These are phyloP conservation scores for Cryphonectria carpinicola DNA, from an alignment of 2,329 filamentous ascomycete species.

Conservation along the genomic window DNA sequence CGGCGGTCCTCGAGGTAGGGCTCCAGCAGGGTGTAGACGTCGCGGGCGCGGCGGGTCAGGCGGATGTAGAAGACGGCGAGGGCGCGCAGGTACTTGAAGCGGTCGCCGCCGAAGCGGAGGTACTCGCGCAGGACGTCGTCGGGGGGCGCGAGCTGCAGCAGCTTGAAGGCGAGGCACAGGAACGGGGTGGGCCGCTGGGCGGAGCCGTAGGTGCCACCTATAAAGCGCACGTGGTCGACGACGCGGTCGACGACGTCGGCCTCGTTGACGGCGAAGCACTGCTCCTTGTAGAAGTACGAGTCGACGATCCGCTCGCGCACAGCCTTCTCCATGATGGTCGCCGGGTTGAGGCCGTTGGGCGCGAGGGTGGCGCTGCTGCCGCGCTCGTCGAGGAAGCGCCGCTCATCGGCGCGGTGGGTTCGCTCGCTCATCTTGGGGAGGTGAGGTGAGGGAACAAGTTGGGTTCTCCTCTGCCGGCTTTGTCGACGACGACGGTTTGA, in stretches of 20 bases:
- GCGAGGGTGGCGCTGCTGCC: slow-evolving; percentile 77
- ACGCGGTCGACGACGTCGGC: slow-evolving; percentile 85
- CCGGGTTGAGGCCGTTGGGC: slow-evolving; percentile 87
- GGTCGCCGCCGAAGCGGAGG: slow-evolving; percentile 72
- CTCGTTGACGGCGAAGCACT: slow-evolving; percentile 94
- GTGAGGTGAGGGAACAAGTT: neutral
- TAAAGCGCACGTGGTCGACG: slow-evolving; percentile 76
- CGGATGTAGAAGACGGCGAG: slow-evolving; percentile 93
- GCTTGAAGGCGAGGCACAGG: slow-evolving; percentile 91
- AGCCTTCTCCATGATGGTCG: slow-evolving; percentile 94
- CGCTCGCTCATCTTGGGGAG: slow-evolving; percentile 29
- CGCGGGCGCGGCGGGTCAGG: slow-evolving; percentile 79
- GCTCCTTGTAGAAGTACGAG: slow-evolving; percentile 97
- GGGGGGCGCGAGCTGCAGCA: slow-evolving; percentile 83
- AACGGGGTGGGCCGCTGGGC: slow-evolving; percentile 90
- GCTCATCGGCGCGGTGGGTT: slow-evolving; percentile 76
- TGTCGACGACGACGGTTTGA: neutral
- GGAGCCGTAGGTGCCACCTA: slow-evolving; percentile 86
- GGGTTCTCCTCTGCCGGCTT: neutral
- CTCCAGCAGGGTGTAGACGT: slow-evolving; percentile 81
- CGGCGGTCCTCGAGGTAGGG: slow-evolving; percentile 79
- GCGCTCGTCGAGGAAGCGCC: slow-evolving; percentile 84
- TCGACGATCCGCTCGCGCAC: slow-evolving; percentile 95
- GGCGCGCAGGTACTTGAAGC: slow-evolving; percentile 86
- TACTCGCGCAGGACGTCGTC: slow-evolving; percentile 82